Evolutionary conservation across 257 asterid genomes (phyloP).

Genomic region (Scutellaria barbata): DNA sequence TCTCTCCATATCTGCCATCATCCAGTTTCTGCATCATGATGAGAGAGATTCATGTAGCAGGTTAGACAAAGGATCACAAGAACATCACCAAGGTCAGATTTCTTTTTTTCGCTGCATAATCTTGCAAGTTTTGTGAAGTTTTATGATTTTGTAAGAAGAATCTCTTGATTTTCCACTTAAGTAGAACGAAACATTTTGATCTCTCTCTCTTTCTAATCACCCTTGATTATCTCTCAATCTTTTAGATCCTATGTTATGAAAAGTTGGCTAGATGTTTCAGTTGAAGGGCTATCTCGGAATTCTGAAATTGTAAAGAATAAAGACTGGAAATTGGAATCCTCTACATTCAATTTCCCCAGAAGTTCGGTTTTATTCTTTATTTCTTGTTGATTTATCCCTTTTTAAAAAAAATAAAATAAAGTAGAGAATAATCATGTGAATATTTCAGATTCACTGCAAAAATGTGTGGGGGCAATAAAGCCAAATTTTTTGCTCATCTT

Average conservation of each 20-base stretch:
- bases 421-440: neutral
- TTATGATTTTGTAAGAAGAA: neutral
- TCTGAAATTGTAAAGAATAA: neutral
- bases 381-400: neutral
- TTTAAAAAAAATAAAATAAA: neutral
- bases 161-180: neutral
- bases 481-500: constrained; percentile 44
- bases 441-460: constrained; percentile 8
- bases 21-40: constrained; percentile 22
- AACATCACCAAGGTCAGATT: constrained; percentile 25
- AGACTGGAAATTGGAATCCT: neutral
- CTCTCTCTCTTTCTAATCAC: neutral
- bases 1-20: constrained; percentile 16
- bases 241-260: neutral
- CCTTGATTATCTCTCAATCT: neutral
- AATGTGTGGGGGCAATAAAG: constrained; percentile 30
- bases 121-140: constrained; percentile 1
- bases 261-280: neutral
- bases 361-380: neutral
- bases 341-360: neutral
- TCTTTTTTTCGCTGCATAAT: neutral
- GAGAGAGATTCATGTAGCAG: neutral
- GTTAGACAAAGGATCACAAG: neutral
- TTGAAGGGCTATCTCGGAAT: neutral
- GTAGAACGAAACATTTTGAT: neutral